These are phyloP conservation scores for Astrothelium subdiscretum DNA, from an alignment of 495 filamentous ascomycete species.

Conservation along the genomic window DNA sequence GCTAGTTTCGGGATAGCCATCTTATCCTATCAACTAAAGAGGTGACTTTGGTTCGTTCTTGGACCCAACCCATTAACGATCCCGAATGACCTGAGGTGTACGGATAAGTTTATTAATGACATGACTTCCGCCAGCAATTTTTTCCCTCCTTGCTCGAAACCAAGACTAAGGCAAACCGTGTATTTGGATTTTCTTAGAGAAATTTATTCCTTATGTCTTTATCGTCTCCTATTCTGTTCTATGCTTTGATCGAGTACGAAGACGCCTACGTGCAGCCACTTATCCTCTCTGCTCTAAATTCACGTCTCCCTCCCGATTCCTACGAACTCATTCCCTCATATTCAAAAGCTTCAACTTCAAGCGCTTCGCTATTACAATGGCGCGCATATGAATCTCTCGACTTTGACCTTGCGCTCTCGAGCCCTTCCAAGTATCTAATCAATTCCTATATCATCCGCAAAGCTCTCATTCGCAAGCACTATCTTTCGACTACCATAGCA, in stretches of 20 bases:
- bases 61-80: no score
- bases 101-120: no score
- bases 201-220: not conserved
- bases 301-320: conserved; percentile 40
- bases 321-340: conserved; percentile 35
- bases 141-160: no score
- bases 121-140: no score
- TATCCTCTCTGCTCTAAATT: conserved; percentile 57
- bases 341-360: conserved; percentile 32
- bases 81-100: no score
- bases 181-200: no score
- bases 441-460: conserved; percentile 92
- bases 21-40: no score
- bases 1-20: no score
- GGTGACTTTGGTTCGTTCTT: no score
- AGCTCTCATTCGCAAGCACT: conserved; percentile 95
- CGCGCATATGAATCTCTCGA: conserved; percentile 75
- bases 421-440: conserved; percentile 47
- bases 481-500: conserved; percentile 64
- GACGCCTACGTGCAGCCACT: conserved; percentile 78
- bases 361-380: conserved; percentile 60
- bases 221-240: no score
- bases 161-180: no score
- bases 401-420: conserved; percentile 57
- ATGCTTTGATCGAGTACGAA: conserved; percentile 71